Conservation (phyloP, 2,329 filamentous ascomycete species). For the Grosmannia penicillata region DNA sequence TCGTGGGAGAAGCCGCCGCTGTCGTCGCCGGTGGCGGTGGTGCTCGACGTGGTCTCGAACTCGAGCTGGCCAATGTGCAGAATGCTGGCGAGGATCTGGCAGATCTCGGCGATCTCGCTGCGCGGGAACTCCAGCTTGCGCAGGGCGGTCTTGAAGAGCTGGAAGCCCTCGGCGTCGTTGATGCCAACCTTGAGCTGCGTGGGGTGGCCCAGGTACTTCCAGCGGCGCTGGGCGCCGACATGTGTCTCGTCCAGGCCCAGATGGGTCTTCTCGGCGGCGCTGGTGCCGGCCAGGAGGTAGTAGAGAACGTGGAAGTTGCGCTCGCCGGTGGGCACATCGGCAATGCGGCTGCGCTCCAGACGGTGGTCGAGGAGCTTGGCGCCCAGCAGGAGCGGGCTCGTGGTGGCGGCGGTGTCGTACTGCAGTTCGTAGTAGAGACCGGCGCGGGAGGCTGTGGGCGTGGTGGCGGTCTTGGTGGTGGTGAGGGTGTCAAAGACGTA, state of each 20-base stretch:
- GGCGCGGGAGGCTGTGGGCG: conserved; percentile 87
- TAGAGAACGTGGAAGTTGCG: conserved; percentile 94
- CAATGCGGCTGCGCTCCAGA: conserved; percentile 79
- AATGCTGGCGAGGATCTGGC: conserved; percentile 83
- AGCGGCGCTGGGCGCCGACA: conserved; percentile 52
- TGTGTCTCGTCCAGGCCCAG: conserved; percentile 44
- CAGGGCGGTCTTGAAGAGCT: conserved; percentile 91
- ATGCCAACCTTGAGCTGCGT: conserved; percentile 95
- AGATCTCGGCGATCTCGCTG: conserved; percentile 90
- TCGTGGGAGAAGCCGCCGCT: conserved; percentile 95
- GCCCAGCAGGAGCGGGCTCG: conserved; percentile 78
- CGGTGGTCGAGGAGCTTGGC: conserved; percentile 90
- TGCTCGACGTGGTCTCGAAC: conserved; percentile 70
- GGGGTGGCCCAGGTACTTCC: conserved; percentile 92
- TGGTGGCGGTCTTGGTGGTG: conserved; percentile 92
- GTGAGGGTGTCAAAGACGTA: conserved; percentile 95
- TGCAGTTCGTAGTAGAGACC: conserved; percentile 93
- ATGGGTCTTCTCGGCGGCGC: conserved; percentile 77
- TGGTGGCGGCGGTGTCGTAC: conserved; percentile 78
- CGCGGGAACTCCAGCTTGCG: conserved; percentile 88
- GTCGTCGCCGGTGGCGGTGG: conserved; percentile 68
- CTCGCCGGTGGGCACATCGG: conserved; percentile 86
- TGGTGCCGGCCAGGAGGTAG: conserved; percentile 87
- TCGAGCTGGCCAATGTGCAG: conserved; percentile 97
- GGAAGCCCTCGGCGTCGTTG: conserved; percentile 89